These are phyloP conservation scores for Fusarium compactum DNA, from an alignment of 2,329 filamentous ascomycete species.

Conservation along the genomic window DNA sequence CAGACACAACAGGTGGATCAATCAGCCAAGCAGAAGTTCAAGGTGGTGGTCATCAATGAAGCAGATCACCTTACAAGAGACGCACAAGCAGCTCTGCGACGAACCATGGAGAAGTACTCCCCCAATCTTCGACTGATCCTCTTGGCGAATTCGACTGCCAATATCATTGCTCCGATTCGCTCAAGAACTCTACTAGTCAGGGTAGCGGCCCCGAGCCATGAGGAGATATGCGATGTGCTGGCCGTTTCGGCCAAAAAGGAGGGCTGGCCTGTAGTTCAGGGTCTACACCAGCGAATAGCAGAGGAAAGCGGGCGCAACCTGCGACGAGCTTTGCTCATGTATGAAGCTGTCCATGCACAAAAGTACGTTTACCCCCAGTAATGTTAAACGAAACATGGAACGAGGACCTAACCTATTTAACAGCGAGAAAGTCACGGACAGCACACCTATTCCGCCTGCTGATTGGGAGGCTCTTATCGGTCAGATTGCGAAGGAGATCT, in stretches of 20 bases:
- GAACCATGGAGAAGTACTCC: constrained; percentile 99
- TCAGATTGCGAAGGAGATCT: constrained; percentile 91
- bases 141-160: constrained; percentile 94
- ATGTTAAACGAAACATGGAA: not conserved
- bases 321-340: constrained; percentile 92
- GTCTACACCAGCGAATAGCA: constrained; percentile 86
- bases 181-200: constrained; percentile 91
- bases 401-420: constrained; percentile 47
- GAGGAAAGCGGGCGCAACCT: constrained; percentile 92
- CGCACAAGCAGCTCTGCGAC: constrained; percentile 91
- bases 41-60: constrained; percentile 99
- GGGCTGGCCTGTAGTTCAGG: constrained; percentile 81
- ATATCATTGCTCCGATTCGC: constrained; percentile 98
- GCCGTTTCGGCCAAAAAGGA: constrained; percentile 79
- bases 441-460: constrained; percentile 89
- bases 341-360: constrained; percentile 95
- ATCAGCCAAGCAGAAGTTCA: constrained; percentile 90
- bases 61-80: constrained; percentile 94
- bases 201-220: constrained; percentile 88
- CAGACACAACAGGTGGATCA: constrained; percentile 99
- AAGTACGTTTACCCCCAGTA: constrained; percentile 72
- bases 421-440: constrained; percentile 91
- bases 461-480: constrained; percentile 96
- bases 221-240: constrained; percentile 85
- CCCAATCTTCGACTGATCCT: constrained; percentile 93